Evolutionary conservation across 2,329 filamentous ascomycete species (phyloP), one percentile per base, ranked within the genome.

Genomic region (Apiospora arundinis): DNA sequence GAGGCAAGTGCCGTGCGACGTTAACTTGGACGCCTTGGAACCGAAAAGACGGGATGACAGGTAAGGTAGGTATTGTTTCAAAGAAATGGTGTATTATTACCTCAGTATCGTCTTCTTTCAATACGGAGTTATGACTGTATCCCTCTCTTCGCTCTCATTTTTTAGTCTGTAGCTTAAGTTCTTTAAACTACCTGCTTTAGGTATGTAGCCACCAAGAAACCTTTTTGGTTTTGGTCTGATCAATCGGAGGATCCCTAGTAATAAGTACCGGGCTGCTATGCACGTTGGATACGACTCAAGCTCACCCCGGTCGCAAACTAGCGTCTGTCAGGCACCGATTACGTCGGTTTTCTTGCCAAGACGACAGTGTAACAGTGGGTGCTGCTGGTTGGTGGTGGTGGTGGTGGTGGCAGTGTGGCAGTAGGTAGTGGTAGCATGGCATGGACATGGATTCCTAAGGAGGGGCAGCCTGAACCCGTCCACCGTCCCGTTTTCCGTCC

Each of bases 141-240:
- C 56, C 32, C 56, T 63, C 32, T 28, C 52, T 60, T 60, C 18
- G 42, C 42, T 37, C 16, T 37, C 25, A 32, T 37, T 37, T 60
- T 60, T 60, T 32, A 63, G 56, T n/a, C 32, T 40, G 56, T 63
- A 63, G 56, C 56, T 63, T 63, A 63, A n/a, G 56, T 40, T 60
- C 52, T 60, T 60, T 37, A 63, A 14, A n/a, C 32, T 40, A 40
- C 56, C 52, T 18, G 52, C 16, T 40, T 63, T 63, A 12, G 49
- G 49, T 56, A 56, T 16, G 49, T 56, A 63, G 25, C 6, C 32
- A 63, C 32, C 56, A 40, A 63, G 18, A 12, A 63, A n/a, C 56
- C 28, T 60, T 63, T 48, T 40, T 18, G 42, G 11, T 40, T 60
- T 60, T 14, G 32, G 56, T 9, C 56, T 63, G 56, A 63, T 40